phyloP scores from a whole-genome alignment of 2,329 filamentous ascomycete genomes.

The Calonectria hawksworthii region DNA sequence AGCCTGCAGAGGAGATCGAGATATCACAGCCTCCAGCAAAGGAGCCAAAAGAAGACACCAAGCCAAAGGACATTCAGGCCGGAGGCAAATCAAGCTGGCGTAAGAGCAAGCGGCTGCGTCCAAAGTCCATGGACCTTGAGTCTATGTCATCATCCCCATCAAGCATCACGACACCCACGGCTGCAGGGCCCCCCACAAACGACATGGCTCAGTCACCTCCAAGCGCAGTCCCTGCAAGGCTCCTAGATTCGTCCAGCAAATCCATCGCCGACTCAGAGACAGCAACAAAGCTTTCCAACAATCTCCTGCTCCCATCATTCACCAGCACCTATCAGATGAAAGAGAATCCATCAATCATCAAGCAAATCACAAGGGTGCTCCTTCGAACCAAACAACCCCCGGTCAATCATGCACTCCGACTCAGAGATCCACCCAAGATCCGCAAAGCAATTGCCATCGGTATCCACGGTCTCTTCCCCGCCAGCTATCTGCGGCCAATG shows the following conservation, averaged over 20 bases:
- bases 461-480: slow-evolving; percentile 94
- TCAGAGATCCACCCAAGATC: slow-evolving; percentile 78
- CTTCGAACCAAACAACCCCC: slow-evolving; percentile 68
- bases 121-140: slow-evolving; percentile 64
- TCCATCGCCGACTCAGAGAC: slow-evolving; percentile 59
- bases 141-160: slow-evolving; percentile 49
- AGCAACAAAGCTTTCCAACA: slow-evolving; percentile 62
- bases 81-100: slow-evolving; percentile 51
- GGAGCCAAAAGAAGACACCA: slow-evolving; percentile 47
- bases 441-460: slow-evolving; percentile 93
- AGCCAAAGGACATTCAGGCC: slow-evolving; percentile 49
- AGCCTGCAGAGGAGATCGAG: slow-evolving; percentile 60
- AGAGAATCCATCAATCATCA: slow-evolving; percentile 78
- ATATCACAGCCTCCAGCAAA: slow-evolving; percentile 55
- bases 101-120: slow-evolving; percentile 61
- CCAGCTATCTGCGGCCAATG: slow-evolving; percentile 87
- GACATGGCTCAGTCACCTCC: slow-evolving; percentile 31
- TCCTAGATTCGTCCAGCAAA: slow-evolving; percentile 43
- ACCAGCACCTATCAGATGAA: slow-evolving; percentile 76
- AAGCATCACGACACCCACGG: slow-evolving; percentile 40
- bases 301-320: slow-evolving; percentile 80
- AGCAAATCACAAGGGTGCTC: slow-evolving; percentile 73
- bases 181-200: slow-evolving; percentile 29
- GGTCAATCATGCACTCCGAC: slow-evolving; percentile 79
- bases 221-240: neutral